Base-by-base conservation (phyloP, 306 rosid species). In the Castanospermum australe region DNA sequence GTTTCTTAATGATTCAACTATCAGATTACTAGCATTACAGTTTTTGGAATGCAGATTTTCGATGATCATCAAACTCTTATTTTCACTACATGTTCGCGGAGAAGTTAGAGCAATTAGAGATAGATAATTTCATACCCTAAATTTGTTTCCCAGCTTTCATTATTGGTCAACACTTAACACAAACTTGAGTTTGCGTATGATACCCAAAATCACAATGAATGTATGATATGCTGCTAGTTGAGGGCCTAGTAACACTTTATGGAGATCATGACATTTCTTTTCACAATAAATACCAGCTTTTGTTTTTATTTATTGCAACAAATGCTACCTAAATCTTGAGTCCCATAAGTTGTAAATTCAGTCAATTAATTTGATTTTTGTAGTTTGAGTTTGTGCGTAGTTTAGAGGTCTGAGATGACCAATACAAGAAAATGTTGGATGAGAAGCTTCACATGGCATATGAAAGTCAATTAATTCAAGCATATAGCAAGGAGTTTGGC, bases 341-440 rank as follows among this genome's bases (percentile, higher is more conserved):
- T 47, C 17, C 51, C 10, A 70, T 50, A 7, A 22, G 10, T 50
- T 17, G 32, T 32, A 17, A 2, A 48, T 1, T n/a, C 17, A 71
- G 33, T 44, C 36, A 10, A 32, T 6, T 9, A 32, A 50, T 52
- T 7, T 33, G 17, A 22, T 36, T 67, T 66, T 48, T n/a, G 77
- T 76, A 89, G 93, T 85, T 87, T 28, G 90, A 87, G 71, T 70
- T 88, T 81, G 82, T 85, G 83, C 89, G 87, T 30, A 70, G 73
- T 52, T 75, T 88, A 33, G n/a, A n/a, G n/a, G n/a, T n/a, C n/a
- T n/a, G n/a, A n/a, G n/a, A n/a, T n/a, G n/a, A n/a, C n/a, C n/a
- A n/a, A n/a, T n/a, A n/a, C n/a, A n/a, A n/a, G n/a, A n/a, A n/a
- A n/a, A n/a, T n/a, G n/a, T n/a, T n/a, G n/a, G n/a, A n/a, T n/a